A percentile compares a stretch with the other conserved stretches of the same genome.
phyloP scores from a whole-genome alignment of 768 basidiomycete genomes.

The Tricholoma hemisulphureum region DNA sequence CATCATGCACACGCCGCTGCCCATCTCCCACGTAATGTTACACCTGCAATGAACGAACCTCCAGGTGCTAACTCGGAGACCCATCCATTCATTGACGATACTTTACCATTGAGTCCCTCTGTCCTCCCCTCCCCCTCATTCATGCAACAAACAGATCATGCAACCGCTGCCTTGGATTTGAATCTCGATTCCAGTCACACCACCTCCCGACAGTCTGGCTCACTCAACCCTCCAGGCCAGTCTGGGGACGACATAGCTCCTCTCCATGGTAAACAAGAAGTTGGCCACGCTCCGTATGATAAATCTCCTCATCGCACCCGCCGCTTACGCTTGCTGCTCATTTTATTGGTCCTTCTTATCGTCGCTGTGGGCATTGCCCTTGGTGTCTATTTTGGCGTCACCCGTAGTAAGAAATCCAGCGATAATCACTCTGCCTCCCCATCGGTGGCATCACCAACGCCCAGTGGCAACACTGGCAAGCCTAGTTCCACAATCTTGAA shows the following conservation, averaged over 20 bases:
- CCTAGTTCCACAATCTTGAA: constrained; percentile 12
- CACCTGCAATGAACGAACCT: too few species aligned
- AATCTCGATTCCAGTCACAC: not conserved
- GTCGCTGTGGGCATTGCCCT: not conserved
- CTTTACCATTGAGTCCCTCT: not conserved
- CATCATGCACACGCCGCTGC: too few species aligned
- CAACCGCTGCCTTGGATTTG: not conserved
- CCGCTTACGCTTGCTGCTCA: not conserved
- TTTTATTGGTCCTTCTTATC: not conserved
- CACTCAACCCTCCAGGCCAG: not conserved
- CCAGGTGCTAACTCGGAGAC: too few species aligned
- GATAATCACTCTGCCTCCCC: not conserved
- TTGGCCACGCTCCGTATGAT: not conserved
- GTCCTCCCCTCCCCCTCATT: not conserved
- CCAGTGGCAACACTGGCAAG: too few species aligned
- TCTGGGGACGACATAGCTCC: not conserved
- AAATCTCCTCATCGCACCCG: not conserved
- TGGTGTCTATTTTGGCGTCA: not conserved
- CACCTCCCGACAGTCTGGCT: not conserved
- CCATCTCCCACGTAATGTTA: too few species aligned
- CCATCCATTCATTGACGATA: too few species aligned
- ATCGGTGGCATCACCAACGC: not conserved
- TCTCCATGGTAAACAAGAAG: not conserved
- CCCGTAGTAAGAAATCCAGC: not conserved
- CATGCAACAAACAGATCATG: not conserved